A percentile compares a stretch with the other conserved stretches of the same genome.
These are phyloP conservation scores for Nannizzia gypsea DNA, from an alignment of 2,329 filamentous ascomycete species.

Conservation along the genomic window DNA sequence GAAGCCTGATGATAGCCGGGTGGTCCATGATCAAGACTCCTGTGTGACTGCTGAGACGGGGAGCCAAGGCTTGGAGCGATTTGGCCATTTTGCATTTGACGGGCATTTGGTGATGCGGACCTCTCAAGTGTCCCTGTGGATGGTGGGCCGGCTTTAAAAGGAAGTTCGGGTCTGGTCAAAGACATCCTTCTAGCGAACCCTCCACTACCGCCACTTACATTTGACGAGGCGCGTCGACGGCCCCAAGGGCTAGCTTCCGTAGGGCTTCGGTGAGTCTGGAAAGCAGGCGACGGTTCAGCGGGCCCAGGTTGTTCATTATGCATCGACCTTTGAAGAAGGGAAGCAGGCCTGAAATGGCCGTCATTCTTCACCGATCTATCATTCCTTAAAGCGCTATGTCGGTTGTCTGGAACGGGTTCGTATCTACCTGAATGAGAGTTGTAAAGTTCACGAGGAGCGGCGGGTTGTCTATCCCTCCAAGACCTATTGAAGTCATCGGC, in stretches of 20 bases:
- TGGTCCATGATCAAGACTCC: slow-evolving; percentile 6
- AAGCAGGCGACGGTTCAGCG: slow-evolving; percentile 73
- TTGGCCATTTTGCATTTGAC: slow-evolving; percentile 16
- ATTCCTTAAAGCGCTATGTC: slow-evolving; percentile 49
- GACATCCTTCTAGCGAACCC: slow-evolving; percentile 54
- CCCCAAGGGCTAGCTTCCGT: slow-evolving; percentile 53
- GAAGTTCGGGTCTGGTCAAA: slow-evolving; percentile 37
- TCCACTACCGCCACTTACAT: slow-evolving; percentile 76
- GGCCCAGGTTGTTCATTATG: slow-evolving; percentile 52
- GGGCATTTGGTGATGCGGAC: slow-evolving; percentile 19
- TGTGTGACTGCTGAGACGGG: slow-evolving; percentile 19
- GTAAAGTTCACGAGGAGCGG: slow-evolving; percentile 64
- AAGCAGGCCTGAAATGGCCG: slow-evolving; percentile 55
- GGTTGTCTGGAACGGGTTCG: slow-evolving; percentile 68
- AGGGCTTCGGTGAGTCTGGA: slow-evolving; percentile 65
- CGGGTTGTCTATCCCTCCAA: slow-evolving; percentile 56
- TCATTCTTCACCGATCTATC: slow-evolving; percentile 44
- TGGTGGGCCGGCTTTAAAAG: slow-evolving; percentile 29
- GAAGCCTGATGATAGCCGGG: slow-evolving; percentile 19
- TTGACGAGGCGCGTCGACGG: slow-evolving; percentile 76
- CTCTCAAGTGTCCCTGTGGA: slow-evolving; percentile 26
- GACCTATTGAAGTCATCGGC: slow-evolving; percentile 86
- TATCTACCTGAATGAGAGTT: slow-evolving; percentile 94
- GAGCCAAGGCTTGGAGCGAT: slow-evolving; percentile 17
- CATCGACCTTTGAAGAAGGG: slow-evolving; percentile 63